Percentiles rank a stretch among this genome's conserved stretches.
Evolutionary conservation across 805 yeast genomes (phyloP).

Genomic region (Lachancea thermotolerans): DNA sequence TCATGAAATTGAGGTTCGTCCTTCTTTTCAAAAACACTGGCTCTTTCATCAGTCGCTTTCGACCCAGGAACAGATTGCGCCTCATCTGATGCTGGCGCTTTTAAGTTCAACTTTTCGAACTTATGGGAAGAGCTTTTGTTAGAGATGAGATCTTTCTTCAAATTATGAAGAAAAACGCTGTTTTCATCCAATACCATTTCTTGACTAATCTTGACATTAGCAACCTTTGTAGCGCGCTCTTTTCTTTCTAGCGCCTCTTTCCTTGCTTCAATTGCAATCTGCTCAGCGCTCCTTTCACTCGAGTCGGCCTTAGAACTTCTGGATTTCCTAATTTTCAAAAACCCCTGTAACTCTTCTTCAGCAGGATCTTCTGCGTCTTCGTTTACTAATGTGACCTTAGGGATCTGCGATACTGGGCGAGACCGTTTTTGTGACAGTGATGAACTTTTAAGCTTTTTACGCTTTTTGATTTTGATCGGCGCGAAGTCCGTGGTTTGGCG

Average conservation of each 20-base stretch:
- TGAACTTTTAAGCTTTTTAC: conserved; percentile 32
- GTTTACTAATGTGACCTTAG: conserved; percentile 30
- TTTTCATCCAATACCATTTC: conserved; percentile 39
- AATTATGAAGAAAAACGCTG: conserved; percentile 21
- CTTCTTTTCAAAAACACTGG: neutral
- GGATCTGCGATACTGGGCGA: conserved; percentile 27
- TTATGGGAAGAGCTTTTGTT: neutral
- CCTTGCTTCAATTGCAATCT: conserved; percentile 35
- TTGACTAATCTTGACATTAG: conserved; percentile 17
- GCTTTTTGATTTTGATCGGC: conserved; percentile 36
- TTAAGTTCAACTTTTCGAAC: conserved; percentile 2
- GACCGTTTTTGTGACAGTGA: conserved; percentile 30
- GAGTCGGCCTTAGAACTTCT: conserved; percentile 26
- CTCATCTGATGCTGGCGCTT: neutral
- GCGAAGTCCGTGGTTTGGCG: conserved; percentile 28
- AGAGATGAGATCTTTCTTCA: conserved; percentile 10
- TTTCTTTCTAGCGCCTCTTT: conserved; percentile 23
- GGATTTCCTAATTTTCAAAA: conserved; percentile 26
- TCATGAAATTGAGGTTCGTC: conserved; percentile 17
- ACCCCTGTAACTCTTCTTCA: conserved; percentile 29
- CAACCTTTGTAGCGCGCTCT: conserved; percentile 13
- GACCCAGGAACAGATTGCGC: neutral
- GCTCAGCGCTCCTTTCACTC: conserved; percentile 20
- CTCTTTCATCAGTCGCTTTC: neutral
- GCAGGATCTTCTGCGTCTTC: conserved; percentile 31